Base-by-base conservation (phyloP, 2,329 filamentous ascomycete genomes). In the Claviceps sorghi region DNA sequence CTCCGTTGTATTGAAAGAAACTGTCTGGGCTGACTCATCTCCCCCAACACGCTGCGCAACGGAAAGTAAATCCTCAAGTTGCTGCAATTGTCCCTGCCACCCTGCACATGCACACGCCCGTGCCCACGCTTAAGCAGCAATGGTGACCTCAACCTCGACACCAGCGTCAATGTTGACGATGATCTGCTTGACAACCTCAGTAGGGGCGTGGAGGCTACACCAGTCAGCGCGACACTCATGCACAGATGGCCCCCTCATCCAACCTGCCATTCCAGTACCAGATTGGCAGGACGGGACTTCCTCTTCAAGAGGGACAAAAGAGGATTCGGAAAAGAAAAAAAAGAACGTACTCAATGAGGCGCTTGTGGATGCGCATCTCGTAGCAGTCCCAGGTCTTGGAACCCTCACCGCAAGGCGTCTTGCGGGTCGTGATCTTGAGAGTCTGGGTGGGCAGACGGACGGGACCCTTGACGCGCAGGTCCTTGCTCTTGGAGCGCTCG, bases 341-440 rank as follows among this genome's bases (percentile, higher is more conserved):
- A n/a, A 38, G 15, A 15, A 79, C 82, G 66, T 71, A 87, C 82
- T 95, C 90, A 70, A 96, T 96, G 69, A 96, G 80, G 65, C 90
- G 86, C 86, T 96, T 96, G 83, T 96, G 89, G 72, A 96, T 95
- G 78, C 91, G 86, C 89, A 98, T 94, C 85, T 98, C 91, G 75
- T 80, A 98, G 74, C 80, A 84, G 73, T 97, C 93, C 93, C 93
- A 98, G 70, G 93, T 98, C 88, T 98, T 98, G 75, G 86, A 94
- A 78, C 93, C 93, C 83, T 98, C 93, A 86, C 93, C 93, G 77
- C 87, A 93, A 72, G 93, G 93, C 61, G 93, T 97, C 86, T 98
- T 98, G 70, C 93, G 86, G 80, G 93, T 95, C 72, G 87, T 88
- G 80, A 95, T 83, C 81, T 93, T 88, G 68, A 97, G 82, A 72